Evolutionary conservation across 78 protist genomes (phyloP), one percentile per base, ranked within the genome.

Genomic region (Kipferlia bialata): DNA sequence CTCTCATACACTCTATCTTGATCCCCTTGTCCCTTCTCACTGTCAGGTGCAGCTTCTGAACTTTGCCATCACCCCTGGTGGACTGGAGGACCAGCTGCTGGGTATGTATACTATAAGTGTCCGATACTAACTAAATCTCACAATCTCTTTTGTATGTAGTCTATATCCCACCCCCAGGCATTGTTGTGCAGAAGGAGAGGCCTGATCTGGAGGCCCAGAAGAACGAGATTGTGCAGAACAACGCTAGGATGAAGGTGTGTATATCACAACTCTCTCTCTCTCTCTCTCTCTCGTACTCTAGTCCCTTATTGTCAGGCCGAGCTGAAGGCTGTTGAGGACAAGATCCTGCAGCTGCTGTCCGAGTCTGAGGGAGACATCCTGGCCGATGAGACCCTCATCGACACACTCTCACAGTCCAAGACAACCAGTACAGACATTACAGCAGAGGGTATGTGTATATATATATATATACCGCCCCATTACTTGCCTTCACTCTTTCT

Each of bases 1-100:
- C n/a, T n/a, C n/a, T n/a, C n/a, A n/a, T n/a, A n/a, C n/a, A n/a
- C n/a, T n/a, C n/a, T n/a, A n/a, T n/a, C n/a, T n/a, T n/a, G n/a
- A n/a, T n/a, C n/a, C n/a, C n/a, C n/a, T n/a, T n/a, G n/a, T n/a
- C n/a, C n/a, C n/a, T n/a, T n/a, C n/a, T n/a, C n/a, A n/a, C n/a
- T n/a, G n/a, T 13, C 84, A 80, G 84, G 89, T 86, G 28, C 64
- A 85, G 29, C 71, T 85, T 41, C 61, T 89, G 48, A 89, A 89
- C 77, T 89, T 85, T 71, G 73, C 78, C 55, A 82, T 89, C 72
- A 77, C 91, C 26, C 75, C 64, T 2, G 75, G 54, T 18, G 94
- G 94, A 0, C 76, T 89, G 6, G 82, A 78, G 65, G 89, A 86
- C 56, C 94, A 89, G 78, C 65, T 89, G 53, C 77, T 89, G 16